Evolutionary conservation across 2,329 filamentous ascomycete genomes (phyloP).

Genomic region (Penicillium griseofulvum): DNA sequence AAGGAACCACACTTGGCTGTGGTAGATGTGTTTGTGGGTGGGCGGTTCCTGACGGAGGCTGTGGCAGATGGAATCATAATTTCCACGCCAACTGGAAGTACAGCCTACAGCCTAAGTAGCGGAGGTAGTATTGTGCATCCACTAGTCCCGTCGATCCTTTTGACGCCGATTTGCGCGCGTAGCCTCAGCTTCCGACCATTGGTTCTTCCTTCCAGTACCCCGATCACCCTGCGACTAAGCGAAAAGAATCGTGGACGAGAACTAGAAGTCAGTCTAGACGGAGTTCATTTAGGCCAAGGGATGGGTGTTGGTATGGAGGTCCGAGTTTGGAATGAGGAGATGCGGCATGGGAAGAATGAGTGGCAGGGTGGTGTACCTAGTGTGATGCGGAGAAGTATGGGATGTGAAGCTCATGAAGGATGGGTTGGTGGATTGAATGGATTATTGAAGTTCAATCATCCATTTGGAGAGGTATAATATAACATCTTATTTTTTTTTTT

Average conservation of each 20-base stretch:
- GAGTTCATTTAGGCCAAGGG: slow-evolving; percentile 62
- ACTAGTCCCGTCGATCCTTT: slow-evolving; percentile 78
- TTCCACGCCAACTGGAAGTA: slow-evolving; percentile 89
- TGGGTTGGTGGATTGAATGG: slow-evolving; percentile 96
- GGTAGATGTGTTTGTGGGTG: slow-evolving; percentile 86
- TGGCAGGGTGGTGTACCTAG: slow-evolving; percentile 84
- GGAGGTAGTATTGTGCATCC: slow-evolving; percentile 95
- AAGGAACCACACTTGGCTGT: slow-evolving; percentile 86
- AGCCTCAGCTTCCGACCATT: slow-evolving; percentile 89
- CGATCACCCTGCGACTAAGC: slow-evolving; percentile 77
- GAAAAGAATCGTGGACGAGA: slow-evolving; percentile 74
- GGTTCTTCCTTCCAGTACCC: slow-evolving; percentile 81
- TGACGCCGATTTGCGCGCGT: slow-evolving; percentile 92
- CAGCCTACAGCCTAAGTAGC: slow-evolving; percentile 89
- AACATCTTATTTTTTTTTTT: neutral
- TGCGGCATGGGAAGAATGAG: slow-evolving; percentile 53
- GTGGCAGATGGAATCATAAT: slow-evolving; percentile 95
- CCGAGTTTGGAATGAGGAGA: slow-evolving; percentile 80
- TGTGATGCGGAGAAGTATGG: slow-evolving; percentile 66
- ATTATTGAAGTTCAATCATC: slow-evolving; percentile 94
- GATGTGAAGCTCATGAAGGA: slow-evolving; percentile 69
- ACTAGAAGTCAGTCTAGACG: slow-evolving; percentile 77
- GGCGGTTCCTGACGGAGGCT: slow-evolving; percentile 85
- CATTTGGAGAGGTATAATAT: slow-evolving; percentile 69
- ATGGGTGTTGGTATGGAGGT: slow-evolving; percentile 79